Evolutionary conservation across 495 filamentous ascomycete species (phyloP).

Genomic region (Oidiodendron maius): DNA sequence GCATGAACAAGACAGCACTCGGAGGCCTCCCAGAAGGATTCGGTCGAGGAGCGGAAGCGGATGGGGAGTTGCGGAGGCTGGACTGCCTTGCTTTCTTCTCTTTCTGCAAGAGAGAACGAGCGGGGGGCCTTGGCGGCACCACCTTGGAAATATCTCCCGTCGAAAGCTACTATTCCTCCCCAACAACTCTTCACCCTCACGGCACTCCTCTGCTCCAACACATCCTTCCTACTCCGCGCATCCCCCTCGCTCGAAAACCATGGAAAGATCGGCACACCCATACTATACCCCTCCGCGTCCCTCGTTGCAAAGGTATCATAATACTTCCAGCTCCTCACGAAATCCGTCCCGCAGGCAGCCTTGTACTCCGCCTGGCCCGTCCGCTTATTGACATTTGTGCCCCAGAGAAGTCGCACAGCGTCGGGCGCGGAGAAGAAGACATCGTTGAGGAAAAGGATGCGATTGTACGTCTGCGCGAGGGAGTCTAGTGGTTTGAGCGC

Average conservation of each 20-base stretch:
- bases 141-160: conserved; percentile 56
- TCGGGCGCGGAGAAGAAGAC: conserved; percentile 66
- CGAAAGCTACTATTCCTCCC: conserved; percentile 78
- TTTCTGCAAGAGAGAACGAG: neutral
- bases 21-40: conserved; percentile 68
- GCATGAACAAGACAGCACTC: conserved; percentile 78
- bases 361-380: conserved; percentile 56
- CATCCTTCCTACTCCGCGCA: conserved; percentile 50
- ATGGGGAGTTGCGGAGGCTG: conserved; percentile 31
- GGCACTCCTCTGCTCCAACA: conserved; percentile 56
- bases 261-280: conserved; percentile 68
- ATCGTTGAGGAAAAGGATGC: conserved; percentile 73
- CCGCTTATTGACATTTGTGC: conserved; percentile 54
- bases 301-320: conserved; percentile 80
- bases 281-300: conserved; percentile 63
- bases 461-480: conserved; percentile 49
- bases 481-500: conserved; percentile 56
- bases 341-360: conserved; percentile 79
- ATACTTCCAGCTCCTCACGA: conserved; percentile 68
- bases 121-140: neutral
- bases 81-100: conserved; percentile 1
- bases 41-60: conserved; percentile 51
- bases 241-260: conserved; percentile 60
- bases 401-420: conserved; percentile 66
- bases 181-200: conserved; percentile 74